Base-by-base conservation (phyloP, 164 flowering plant genomes). In the Tetracentron sinense region DNA sequence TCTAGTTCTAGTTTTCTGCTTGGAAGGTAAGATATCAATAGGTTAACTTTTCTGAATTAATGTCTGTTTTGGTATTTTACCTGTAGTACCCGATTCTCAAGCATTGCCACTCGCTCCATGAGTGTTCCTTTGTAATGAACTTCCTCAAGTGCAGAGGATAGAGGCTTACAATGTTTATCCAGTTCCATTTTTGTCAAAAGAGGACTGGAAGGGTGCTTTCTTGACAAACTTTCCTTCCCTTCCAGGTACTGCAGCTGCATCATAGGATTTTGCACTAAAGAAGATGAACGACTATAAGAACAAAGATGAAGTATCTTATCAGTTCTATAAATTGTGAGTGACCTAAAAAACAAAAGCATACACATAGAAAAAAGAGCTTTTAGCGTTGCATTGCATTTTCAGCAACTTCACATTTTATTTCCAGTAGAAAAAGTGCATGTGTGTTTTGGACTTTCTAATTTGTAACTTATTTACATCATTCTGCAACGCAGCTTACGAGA, bases 41-140 rank as follows among this genome's bases (percentile, higher is more conserved):
- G 14, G 14, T 38, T 38, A 38, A 8, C 11, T 38, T 4, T 33
- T 33, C 14, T 6, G 16, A 58, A 8, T 48, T n/a, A 11, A 21
- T 21, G n/a, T 58, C 11, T 35, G n/a, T 11, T 2, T 33, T 56
- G 19, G 33, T 17, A 8, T 6, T 27, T 69, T 71, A 79, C 85
- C 89, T 82, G 72, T 20, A 82, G 35, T 0, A 85, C 76, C 49
- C 75, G 71, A 35, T 72, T 75, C 65, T 85, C 84, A 20, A 81
- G 86, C 71, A 69, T 44, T 21, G 64, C 55, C 10, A 85, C 60
- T 12, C 84, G 62, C 26, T 82, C 85, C 66, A 79, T 56, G 30
- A 85, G 67, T 3, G 81, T 76, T 52, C 89, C 89, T 71, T 81
- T 85, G 60, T 66, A 73, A 49, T 72, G 75, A 62, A 77, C 81